These are phyloP conservation scores for Blastosporella zonata DNA, from an alignment of 1,284 basidiomycete species.

Conservation along the genomic window DNA sequence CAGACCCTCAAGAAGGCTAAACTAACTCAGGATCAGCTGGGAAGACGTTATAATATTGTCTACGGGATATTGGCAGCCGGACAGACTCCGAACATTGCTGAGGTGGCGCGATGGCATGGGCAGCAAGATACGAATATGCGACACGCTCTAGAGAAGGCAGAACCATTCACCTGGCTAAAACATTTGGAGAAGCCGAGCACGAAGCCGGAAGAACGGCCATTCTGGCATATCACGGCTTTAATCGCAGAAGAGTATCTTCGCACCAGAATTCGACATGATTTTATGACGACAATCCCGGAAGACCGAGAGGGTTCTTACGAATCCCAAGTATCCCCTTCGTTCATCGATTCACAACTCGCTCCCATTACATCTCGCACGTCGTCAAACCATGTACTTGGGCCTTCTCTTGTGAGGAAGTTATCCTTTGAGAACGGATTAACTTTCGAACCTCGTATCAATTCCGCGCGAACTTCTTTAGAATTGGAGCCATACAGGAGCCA, in stretches of 20 bases:
- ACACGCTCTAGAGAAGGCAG: conserved; percentile 51
- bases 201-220: conserved; percentile 33
- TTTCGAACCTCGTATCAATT: conserved; percentile 43
- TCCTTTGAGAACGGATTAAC: conserved; percentile 43
- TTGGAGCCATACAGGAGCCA: conserved; percentile 41
- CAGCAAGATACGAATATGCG: conserved; percentile 43
- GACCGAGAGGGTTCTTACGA: conserved; percentile 31
- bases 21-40: conserved; percentile 63
- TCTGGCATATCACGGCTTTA: conserved; percentile 65
- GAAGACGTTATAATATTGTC: conserved; percentile 58
- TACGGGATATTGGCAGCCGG: conserved; percentile 35
- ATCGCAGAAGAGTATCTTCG: conserved; percentile 63
- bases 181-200: conserved; percentile 49
- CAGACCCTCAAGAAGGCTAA: conserved; percentile 62
- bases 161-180: conserved; percentile 70
- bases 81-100: conserved; percentile 41
- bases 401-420: conserved; percentile 37
- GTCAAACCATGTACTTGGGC: conserved; percentile 37
- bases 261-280: conserved; percentile 33
- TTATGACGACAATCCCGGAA: conserved; percentile 47
- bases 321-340: conserved; percentile 33
- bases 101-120: conserved; percentile 58
- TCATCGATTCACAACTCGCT: conserved; percentile 18
- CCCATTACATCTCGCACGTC: conserved; percentile 24
- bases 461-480: conserved; percentile 40